Evolutionary conservation across 495 filamentous ascomycete genomes (phyloP).

Genomic region (Penicillium verhagenii): DNA sequence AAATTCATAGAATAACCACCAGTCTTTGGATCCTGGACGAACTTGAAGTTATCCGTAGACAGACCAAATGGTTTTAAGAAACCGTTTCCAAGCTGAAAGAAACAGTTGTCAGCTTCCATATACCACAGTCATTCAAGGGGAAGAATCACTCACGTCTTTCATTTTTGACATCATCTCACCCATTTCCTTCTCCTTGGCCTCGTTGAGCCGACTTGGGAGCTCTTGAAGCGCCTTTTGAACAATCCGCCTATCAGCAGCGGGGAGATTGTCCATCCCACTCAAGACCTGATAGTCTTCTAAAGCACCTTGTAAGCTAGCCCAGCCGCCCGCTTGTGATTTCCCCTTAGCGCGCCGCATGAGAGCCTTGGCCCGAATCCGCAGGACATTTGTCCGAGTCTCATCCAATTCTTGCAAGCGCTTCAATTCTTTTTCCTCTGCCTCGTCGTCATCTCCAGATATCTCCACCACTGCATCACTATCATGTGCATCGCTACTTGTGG

Average conservation of each 20-base stretch:
- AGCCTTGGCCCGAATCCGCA: constrained; percentile 79
- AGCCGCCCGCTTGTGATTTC: constrained; percentile 65
- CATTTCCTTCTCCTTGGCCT: constrained; percentile 81
- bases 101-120: too few species aligned
- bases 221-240: constrained; percentile 62
- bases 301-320: constrained; percentile 79
- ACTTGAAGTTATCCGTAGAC: constrained; percentile 89
- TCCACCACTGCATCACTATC: constrained; percentile 45
- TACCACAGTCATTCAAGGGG: too few species aligned
- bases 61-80: constrained; percentile 91
- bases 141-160: constrained; percentile 64
- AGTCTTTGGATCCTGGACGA: constrained; percentile 83
- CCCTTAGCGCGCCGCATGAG: constrained; percentile 83
- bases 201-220: constrained; percentile 65
- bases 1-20: constrained; percentile 95
- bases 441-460: constrained; percentile 55
- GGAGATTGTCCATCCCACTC: constrained; percentile 55
- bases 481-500: constrained; percentile 9
- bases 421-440: constrained; percentile 57
- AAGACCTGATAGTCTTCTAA: constrained; percentile 71
- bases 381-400: constrained; percentile 59
- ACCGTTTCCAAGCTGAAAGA: constrained; percentile 89
- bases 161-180: constrained; percentile 95
- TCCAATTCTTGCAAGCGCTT: constrained; percentile 50
- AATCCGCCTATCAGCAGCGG: constrained; percentile 60